Base-by-base conservation (phyloP, 768 basidiomycete genomes). In the Rhizopogon salebrosus region DNA sequence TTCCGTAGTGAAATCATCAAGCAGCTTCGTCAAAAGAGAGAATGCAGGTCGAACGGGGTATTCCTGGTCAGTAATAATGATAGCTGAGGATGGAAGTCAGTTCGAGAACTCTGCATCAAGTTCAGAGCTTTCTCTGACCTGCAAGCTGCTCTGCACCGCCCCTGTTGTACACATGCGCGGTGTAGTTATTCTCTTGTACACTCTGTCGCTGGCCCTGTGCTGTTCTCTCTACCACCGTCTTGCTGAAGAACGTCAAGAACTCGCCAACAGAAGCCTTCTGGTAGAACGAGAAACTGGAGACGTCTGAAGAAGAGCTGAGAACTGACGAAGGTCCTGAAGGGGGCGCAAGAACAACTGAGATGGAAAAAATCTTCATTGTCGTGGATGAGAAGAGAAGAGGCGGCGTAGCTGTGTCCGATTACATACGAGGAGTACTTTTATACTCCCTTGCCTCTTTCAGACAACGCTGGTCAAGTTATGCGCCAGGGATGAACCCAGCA, bases 11-110 rank as follows among this genome's bases (percentile, higher is more conserved):
- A 95, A 95, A 51, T 98, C 97, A 58, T 99, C 97, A 36, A 98
- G 79, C 18, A 98, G 66, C 74, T 95, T 98, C 53, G 89, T 85
- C 49, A 99, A 75, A 38, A 99, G 78, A 16, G 95, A 97, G 76
- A 98, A 99, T 1, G 94, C 95, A 5, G 95, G 92, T 53, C 97
- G 85, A 51, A 93, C 89, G 50, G 95, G 97, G 70, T 99, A 99
- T 68, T 98, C 97, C 43, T 89, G 79, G 72, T 98, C 95, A 18
- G 94, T 88, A 61, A 98, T 89, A 60, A 98, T 84, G 51, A 98
- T 89, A 54, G 82, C 94, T 95, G 63, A 23, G 51, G 29, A 48
- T 60, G 49, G 46, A 37, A 56, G 46, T 48, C 36, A 42, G 53
- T 16, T 23, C 37, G 53, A 22, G 24, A 45, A 34, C 22, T 46